phyloP scores from a whole-genome alignment of 1,284 basidiomycete genomes.

The Cryptococcus sp. region DNA sequence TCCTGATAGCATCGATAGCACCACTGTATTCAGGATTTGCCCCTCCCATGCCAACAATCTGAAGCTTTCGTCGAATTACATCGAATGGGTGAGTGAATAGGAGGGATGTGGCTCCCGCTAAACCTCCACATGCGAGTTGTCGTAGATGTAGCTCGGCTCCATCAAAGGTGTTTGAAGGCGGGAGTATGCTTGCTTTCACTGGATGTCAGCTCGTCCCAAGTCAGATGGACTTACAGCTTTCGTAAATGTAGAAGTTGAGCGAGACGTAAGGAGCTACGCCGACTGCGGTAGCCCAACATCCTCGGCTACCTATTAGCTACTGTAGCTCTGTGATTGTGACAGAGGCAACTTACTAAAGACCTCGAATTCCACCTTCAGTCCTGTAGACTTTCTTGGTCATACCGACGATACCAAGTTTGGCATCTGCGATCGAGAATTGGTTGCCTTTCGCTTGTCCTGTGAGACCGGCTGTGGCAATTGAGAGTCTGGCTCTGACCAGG shows the following conservation, averaged over 20 bases:
- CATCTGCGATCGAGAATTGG: slow-evolving; percentile 36
- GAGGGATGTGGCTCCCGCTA: slow-evolving; percentile 69
- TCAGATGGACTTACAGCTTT: slow-evolving; percentile 23
- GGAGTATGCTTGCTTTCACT: slow-evolving; percentile 33
- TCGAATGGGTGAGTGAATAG: slow-evolving; percentile 95
- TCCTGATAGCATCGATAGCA: slow-evolving; percentile 67
- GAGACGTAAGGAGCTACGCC: slow-evolving; percentile 82
- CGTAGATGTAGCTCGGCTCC: slow-evolving; percentile 26
- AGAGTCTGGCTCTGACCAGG: slow-evolving; percentile 84
- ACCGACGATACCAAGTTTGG: slow-evolving; percentile 67
- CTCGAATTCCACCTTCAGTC: slow-evolving; percentile 83
- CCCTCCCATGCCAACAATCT: slow-evolving; percentile 70
- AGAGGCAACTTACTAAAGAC: slow-evolving; percentile 61
- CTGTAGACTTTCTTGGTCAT: slow-evolving; percentile 86
- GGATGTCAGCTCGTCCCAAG: slow-evolving; percentile 1
- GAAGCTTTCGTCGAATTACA: slow-evolving; percentile 90
- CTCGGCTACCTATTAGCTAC: slow-evolving; percentile 44
- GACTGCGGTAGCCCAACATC: slow-evolving; percentile 77
- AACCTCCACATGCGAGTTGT: slow-evolving; percentile 51
- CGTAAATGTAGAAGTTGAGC: slow-evolving; percentile 49
- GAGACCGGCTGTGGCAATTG: slow-evolving; percentile 69
- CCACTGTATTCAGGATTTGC: slow-evolving; percentile 67
- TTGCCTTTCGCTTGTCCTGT: slow-evolving; percentile 33
- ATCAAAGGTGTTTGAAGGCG: slow-evolving; percentile 17
- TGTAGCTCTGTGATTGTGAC: background rate